Base-by-base conservation (phyloP, 805 yeast species). In the Candida alai region DNA sequence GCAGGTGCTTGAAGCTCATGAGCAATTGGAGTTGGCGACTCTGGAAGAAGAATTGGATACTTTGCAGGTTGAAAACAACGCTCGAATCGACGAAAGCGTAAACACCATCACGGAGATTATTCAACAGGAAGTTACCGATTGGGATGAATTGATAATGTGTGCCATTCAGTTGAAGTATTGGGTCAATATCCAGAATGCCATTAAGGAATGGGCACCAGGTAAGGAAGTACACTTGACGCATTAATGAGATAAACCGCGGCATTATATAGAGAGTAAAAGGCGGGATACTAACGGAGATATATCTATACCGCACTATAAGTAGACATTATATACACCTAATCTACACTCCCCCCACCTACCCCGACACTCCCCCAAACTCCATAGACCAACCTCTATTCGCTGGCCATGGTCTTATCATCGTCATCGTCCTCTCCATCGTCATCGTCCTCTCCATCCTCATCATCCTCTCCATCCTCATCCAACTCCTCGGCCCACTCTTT, bases 1-100 rank as follows among this genome's bases (percentile, higher is more conserved):
- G 80, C 76, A 76, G 28, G 83, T 90, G 15, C 65, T 90, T 59
- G 94, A 87, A 44, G 77, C 86, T 4, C 93, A 89, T 53, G 98
- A 90, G 56, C 73, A 76, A 26, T 62, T 89, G 37, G 94, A 85
- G 41, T 76, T 76, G 43, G 80, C 86, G 4, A 61, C 65, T 1
- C 60, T 58, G 34, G 82, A 76, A 32, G 60, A 67, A 2, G 95
- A 85, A 30, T 64, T 85, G 20, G 70, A 58, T 1, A 56, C 47
- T 0, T 50, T 87, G 25, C 66, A 70, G 19, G 48, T 42, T 7
- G 82, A 76, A 37, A 88, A 87, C 46, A 70, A 77, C 21, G 53
- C 42, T 13, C 67, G 89, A 23, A 74, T 87, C 18, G 47, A 54
- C 2, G 56, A 56, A 1, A 54, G 77, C 3, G 80, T 74, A 38